These are phyloP conservation scores for Fennellomyces sp. DNA, from an alignment of 371 early-diverging fungal genomes.

Conservation along the genomic window DNA sequence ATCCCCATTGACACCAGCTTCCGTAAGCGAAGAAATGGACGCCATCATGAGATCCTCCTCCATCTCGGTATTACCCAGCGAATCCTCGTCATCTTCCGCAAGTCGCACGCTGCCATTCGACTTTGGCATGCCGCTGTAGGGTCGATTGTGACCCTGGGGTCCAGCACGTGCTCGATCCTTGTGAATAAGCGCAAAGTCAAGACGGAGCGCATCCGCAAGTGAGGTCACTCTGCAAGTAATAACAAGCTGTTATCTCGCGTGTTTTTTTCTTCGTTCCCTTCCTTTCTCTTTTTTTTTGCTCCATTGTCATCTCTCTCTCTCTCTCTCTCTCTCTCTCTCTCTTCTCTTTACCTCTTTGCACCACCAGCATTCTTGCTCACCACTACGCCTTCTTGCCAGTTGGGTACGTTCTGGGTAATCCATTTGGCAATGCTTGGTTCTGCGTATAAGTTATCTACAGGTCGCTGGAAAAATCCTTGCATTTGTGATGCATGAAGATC, in stretches of 20 bases:
- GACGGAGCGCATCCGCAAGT: slow-evolving; percentile 90
- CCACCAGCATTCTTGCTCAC: slow-evolving; percentile 98
- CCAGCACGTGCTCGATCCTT: slow-evolving; percentile 75
- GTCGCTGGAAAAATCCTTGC: slow-evolving; percentile 95
- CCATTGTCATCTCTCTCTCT: not conserved
- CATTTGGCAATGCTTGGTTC: slow-evolving; percentile 92
- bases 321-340: not conserved
- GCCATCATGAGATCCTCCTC: slow-evolving; percentile 35
- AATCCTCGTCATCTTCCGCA: slow-evolving; percentile 39
- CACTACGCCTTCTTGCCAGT: slow-evolving; percentile 82
- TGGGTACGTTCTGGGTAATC: slow-evolving; percentile 81
- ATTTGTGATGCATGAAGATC: slow-evolving; percentile 93
- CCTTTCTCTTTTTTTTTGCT: not conserved
- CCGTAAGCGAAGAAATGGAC: slow-evolving; percentile 49
- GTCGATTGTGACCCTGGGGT: slow-evolving; percentile 58
- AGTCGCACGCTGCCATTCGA: slow-evolving; percentile 40
- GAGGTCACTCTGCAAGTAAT: slow-evolving; percentile 79
- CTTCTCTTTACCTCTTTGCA: slow-evolving; percentile 78
- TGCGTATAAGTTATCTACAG: slow-evolving; percentile 95
- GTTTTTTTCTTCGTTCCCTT: not conserved
- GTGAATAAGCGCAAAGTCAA: slow-evolving; percentile 97
- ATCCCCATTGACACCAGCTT: slow-evolving; percentile 40
- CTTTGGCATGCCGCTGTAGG: slow-evolving; percentile 55
- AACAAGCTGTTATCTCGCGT: not conserved
- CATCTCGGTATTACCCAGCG: slow-evolving; percentile 26